These are phyloP conservation scores for Pseudogymnoascus sp. DNA, from an alignment of 2,329 filamentous ascomycete genomes.

Conservation along the genomic window DNA sequence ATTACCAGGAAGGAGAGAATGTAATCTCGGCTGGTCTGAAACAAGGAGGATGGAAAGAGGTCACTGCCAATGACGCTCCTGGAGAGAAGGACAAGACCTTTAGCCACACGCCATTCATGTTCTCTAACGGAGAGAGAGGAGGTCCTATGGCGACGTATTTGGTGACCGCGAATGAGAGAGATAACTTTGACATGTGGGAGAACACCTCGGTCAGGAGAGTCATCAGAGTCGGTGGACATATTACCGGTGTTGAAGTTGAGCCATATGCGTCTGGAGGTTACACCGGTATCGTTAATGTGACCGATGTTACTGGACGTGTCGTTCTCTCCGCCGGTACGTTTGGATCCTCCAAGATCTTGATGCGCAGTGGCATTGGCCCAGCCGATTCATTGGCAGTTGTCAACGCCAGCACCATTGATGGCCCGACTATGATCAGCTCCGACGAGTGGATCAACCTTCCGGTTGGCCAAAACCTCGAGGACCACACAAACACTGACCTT, in stretches of 20 bases:
- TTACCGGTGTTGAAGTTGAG: conserved; percentile 62
- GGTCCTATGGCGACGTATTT: conserved; percentile 66
- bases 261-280: conserved; percentile 45
- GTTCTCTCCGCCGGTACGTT: conserved; percentile 8
- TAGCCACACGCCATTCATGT: conserved; percentile 59
- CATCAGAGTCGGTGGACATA: conserved; percentile 50
- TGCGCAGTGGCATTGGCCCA: conserved; percentile 57
- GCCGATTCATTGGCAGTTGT: conserved; percentile 31
- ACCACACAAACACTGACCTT: conserved; percentile 54
- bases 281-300: conserved; percentile 39
- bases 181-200: conserved; percentile 58
- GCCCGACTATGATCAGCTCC: conserved; percentile 22
- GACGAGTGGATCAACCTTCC: conserved; percentile 51
- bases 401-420: background rate
- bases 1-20: conserved; percentile 57
- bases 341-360: conserved; percentile 32
- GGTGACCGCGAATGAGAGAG: conserved; percentile 46
- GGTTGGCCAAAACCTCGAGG: conserved; percentile 52
- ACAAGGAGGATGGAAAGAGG: conserved; percentile 49
- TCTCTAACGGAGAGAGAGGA: conserved; percentile 52
- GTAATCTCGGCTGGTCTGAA: conserved; percentile 41
- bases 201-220: conserved; percentile 58
- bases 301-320: conserved; percentile 31
- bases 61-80: conserved; percentile 36
- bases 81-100: conserved; percentile 58